A percentile compares a stretch with the other conserved stretches of the same genome.
These are phyloP conservation scores for Talaromyces borbonicus DNA, from an alignment of 495 filamentous ascomycete genomes.

Conservation along the genomic window DNA sequence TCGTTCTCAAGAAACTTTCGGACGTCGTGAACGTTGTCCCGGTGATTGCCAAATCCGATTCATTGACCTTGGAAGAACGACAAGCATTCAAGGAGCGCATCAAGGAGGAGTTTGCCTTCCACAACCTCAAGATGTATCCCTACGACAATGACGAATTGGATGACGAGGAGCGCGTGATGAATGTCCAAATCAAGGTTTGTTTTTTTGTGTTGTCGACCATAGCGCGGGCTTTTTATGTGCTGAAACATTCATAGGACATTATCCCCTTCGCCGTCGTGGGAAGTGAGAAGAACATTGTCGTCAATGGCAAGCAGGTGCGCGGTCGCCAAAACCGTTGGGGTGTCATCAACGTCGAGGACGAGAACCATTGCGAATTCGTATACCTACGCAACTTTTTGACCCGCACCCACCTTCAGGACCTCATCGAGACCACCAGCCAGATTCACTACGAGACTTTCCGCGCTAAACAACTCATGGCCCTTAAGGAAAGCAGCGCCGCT, in stretches of 20 bases:
- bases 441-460: slow-evolving; percentile 99
- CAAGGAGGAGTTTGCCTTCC: slow-evolving; percentile 98
- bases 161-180: slow-evolving; percentile 87
- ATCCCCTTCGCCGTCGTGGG: slow-evolving; percentile 98
- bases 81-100: slow-evolving; percentile 96
- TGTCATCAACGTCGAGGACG: slow-evolving; percentile 98
- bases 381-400: slow-evolving; percentile 97
- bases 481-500: slow-evolving; percentile 94
- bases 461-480: slow-evolving; percentile 92
- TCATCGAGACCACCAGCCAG: slow-evolving; percentile 99
- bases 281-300: slow-evolving; percentile 93
- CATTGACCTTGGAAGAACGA: slow-evolving; percentile 90
- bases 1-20: slow-evolving; percentile 96
- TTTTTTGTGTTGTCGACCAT: slow-evolving; percentile 1
- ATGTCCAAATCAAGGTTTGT: slow-evolving; percentile 88
- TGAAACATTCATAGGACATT: slow-evolving; percentile 52
- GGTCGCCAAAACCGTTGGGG: slow-evolving; percentile 99
- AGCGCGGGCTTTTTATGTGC: slow-evolving; percentile 1
- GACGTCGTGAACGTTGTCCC: slow-evolving; percentile 99
- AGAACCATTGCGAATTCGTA: slow-evolving; percentile 99
- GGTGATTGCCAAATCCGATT: slow-evolving; percentile 97
- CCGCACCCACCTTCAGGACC: slow-evolving; percentile 89
- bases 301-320: slow-evolving; percentile 95
- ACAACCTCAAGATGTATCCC: slow-evolving; percentile 99
- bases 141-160: slow-evolving; percentile 99